Percentiles rank a stretch among this genome's conserved stretches.
Conservation (phyloP, 257 asterid genomes). For the Craterostigma plantagineum region DNA sequence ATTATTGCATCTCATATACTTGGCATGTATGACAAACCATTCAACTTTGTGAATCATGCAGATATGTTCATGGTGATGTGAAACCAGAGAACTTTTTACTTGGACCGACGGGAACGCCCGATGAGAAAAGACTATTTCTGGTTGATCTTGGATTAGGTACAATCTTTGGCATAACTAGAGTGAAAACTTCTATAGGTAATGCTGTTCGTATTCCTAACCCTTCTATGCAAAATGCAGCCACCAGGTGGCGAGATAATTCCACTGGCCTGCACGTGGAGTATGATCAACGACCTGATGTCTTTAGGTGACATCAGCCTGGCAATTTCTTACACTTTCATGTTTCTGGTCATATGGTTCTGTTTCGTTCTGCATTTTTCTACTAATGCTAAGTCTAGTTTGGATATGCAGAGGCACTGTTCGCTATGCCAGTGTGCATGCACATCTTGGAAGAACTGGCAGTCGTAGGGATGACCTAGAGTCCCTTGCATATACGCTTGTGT, state of each 20-base stretch:
- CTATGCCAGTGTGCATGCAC: slow-evolving; percentile 53
- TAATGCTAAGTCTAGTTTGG: slow-evolving; percentile 5
- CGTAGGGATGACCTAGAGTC: slow-evolving; percentile 52
- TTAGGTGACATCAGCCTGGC: slow-evolving; percentile 55
- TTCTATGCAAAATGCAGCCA: slow-evolving; percentile 23
- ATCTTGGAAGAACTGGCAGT: slow-evolving; percentile 49
- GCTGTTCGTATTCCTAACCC: background rate
- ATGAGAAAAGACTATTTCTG: slow-evolving; percentile 54
- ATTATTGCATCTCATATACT: no score
- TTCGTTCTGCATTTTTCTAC: background rate
- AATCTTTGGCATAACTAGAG: no score
- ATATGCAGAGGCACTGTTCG: slow-evolving; percentile 40
- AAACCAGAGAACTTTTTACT: slow-evolving; percentile 72
- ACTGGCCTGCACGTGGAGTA: slow-evolving; percentile 54
- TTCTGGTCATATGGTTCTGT: background rate
- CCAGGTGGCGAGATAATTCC: slow-evolving; percentile 49
- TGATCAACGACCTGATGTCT: slow-evolving; percentile 74
- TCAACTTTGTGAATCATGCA: no score
- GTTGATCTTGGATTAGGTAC: slow-evolving; percentile 72
- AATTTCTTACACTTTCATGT: background rate
- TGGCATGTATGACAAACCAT: no score
- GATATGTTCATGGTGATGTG: slow-evolving; percentile 68
- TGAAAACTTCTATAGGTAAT: no score
- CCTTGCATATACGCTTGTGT: slow-evolving; percentile 42
- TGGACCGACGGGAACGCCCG: slow-evolving; percentile 60